phyloP scores from a whole-genome alignment of 768 basidiomycete genomes.

The Agrocybe pediades region DNA sequence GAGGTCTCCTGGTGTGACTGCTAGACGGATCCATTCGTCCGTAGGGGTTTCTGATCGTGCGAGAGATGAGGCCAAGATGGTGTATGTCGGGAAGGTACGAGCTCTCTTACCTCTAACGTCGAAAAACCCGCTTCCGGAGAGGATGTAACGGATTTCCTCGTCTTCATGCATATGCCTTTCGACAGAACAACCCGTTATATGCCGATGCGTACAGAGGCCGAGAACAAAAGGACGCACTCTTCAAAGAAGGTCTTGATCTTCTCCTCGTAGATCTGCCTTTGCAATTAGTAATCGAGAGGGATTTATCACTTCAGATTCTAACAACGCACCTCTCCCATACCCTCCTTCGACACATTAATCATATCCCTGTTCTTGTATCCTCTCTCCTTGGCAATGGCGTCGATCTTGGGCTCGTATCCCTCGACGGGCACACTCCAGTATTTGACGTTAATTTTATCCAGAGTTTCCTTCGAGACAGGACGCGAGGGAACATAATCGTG shows the following conservation, averaged over 20 bases:
- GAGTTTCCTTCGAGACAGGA: slow-evolving; percentile 48
- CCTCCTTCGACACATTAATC: slow-evolving; percentile 76
- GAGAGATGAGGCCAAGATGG: not conserved
- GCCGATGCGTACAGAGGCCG: not conserved
- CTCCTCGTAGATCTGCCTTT: slow-evolving; percentile 61
- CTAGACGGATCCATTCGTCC: slow-evolving; percentile 82
- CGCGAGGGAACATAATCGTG: slow-evolving; percentile 71
- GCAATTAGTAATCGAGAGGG: not conserved
- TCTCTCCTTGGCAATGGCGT: slow-evolving; percentile 64
- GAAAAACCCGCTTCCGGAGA: slow-evolving; percentile 89
- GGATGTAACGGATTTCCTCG: slow-evolving; percentile 91
- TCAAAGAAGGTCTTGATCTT: slow-evolving; percentile 85
- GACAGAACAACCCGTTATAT: not conserved
- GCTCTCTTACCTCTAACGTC: slow-evolving; percentile 75
- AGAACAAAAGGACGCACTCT: slow-evolving; percentile 53
- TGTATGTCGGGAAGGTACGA: no score
- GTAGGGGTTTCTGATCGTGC: slow-evolving; percentile 55
- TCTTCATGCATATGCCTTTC: slow-evolving; percentile 91
- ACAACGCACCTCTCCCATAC: slow-evolving; percentile 68
- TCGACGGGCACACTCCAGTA: slow-evolving; percentile 70
- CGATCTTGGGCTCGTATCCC: slow-evolving; percentile 53
- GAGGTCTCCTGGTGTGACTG: slow-evolving; percentile 77
- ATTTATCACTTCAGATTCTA: not conserved
- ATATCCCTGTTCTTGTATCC: slow-evolving; percentile 85
- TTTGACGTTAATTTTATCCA: slow-evolving; percentile 63